Evolutionary conservation across 2,329 filamentous ascomycete species (phyloP), one percentile per base, ranked within the genome.

Genomic region (Pseudogymnoascus pannorum): DNA sequence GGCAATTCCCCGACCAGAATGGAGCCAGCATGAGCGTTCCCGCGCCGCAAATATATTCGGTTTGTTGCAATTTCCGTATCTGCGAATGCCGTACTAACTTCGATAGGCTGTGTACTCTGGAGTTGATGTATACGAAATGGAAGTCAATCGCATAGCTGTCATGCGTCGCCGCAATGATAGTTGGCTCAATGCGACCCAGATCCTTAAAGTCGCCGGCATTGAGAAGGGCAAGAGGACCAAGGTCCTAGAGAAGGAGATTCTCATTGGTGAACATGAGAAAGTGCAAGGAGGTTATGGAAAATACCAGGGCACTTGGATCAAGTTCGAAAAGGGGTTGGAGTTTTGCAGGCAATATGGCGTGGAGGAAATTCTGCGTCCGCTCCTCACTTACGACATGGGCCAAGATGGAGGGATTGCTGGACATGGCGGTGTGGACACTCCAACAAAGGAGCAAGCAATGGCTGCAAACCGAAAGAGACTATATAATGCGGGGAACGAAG

Each of bases 261-360:
- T 96, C 66, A 94, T 89, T 0, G 94, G 94, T 70, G 91, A 96
- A 72, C 93, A 99, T 74, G 94, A 99, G 74, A 99, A 99, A 75
- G 93, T 99, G 2, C 94, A 99, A 73, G 94, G 94, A 33, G 94
- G 94, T 4, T 99, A 99, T 71, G 94, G 94, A 66, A 97, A 97
- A 78, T 99, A 99, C 71, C 94, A 99, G 78, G 94, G 94, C 61
- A 99, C 94, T 2, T 99, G 94, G 94, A 96, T 99, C 71, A 91
- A 89, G 71, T 97, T 96, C 71, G 89, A 93, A 58, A 86, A 93
- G 64, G 94, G 93, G 1, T 82, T 95, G 51, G 91, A 97, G 71
- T 93, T 99, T 68, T 97, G 94, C 74, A 86, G 89, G 42, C 84
- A 87, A 66, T 88, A 88, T 67, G 85, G 83, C 9, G 90, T 94